Base-by-base conservation (phyloP, 495 filamentous ascomycete species). In the Neurospora pannonica region DNA sequence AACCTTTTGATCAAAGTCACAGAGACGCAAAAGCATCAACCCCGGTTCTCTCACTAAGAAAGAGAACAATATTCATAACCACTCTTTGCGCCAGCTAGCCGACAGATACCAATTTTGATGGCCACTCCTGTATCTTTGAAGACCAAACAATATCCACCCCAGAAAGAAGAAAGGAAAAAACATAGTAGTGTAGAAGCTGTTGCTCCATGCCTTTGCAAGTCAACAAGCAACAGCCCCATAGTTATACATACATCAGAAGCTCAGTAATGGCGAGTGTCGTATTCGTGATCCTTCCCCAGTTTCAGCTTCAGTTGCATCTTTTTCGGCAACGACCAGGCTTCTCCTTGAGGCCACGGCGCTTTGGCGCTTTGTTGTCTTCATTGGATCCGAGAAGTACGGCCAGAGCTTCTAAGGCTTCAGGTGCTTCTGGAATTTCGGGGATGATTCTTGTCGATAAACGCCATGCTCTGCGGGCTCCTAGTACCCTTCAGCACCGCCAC, bases 401-500 rank as follows among this genome's bases (percentile, higher is more conserved):
- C n/a, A 11, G 9, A 4, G 43, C 43, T 24, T 54, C 10, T 24
- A 2, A 4, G 21, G n/a, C n/a, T 24, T 21, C n/a, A 10, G 4
- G 21, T 5, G 21, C 11, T 24, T 13, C 21, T 24, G 46, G 5
- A 54, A 0, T 24, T 11, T 34, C 13, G 54, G 54, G 21, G 46
- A 9, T 15, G 15, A 13, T 60, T 36, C 54, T 67, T 67, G 28
- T 4, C 7, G 15, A 17, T 9, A 13, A 60, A 34, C 6, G 15
- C 28, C 54, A 15, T 28, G 6, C 2, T 19, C 54, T 15, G 6
- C 13, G 15, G 15, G 7, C 54, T 2, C 54, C 15, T 67, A 67
- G 28, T 67, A 67, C 28, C 54, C 54, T 67, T 83, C 80, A 31
- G 85, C 87, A 39, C 86, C 86, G 10, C 92, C 87, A 37, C 92